Evolutionary conservation across 2,329 filamentous ascomycete genomes (phyloP), one percentile per base, ranked within the genome.

Genomic region (Penicillium decumbens): DNA sequence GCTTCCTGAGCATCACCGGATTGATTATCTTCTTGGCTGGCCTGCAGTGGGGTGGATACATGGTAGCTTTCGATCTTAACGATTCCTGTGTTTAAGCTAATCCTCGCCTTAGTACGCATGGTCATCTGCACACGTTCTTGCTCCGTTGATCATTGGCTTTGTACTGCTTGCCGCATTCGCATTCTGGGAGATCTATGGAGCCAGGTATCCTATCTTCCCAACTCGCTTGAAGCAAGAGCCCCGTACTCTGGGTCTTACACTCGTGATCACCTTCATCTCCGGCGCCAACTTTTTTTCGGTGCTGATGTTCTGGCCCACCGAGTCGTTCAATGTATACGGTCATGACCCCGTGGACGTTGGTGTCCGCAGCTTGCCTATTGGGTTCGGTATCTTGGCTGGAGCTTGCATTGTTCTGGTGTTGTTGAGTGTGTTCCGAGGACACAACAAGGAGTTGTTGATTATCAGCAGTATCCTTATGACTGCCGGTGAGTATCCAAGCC

Each of bases 291-390:
- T 81, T 65, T 79, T 81, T 61, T 76, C 76, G 0, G 69, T 78
- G 9, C 64, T 75, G 43, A 73, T 75, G 64, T 82, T 85, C 63
- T 85, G 82, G 81, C 81, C 80, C 4, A 82, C 80, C 0, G 78
- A 85, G 64, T 77, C 80, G 1, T 83, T 80, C 69, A 84, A 84
- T 55, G 77, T 84, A 8, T 85, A 84, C 61, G 80, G 80, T 6
- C 80, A 86, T 55, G 80, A 85, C 54, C 82, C 83, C 0, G 65
- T 84, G 15, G 76, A 74, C 20, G 78, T 87, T 46, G 84, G 84
- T n/a, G 68, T 87, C 50, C 78, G 84, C 49, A 81, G 80, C 35
- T 66, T 88, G 5, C 83, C 84, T 1, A 77, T 87, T 53, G 83
- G 81, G 1, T 81, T 86, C 52, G 77, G 77, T 23, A 84, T 87